phyloP scores from a whole-genome alignment of 2,329 filamentous ascomycete genomes.

The Annulohypoxylon truncatum region DNA sequence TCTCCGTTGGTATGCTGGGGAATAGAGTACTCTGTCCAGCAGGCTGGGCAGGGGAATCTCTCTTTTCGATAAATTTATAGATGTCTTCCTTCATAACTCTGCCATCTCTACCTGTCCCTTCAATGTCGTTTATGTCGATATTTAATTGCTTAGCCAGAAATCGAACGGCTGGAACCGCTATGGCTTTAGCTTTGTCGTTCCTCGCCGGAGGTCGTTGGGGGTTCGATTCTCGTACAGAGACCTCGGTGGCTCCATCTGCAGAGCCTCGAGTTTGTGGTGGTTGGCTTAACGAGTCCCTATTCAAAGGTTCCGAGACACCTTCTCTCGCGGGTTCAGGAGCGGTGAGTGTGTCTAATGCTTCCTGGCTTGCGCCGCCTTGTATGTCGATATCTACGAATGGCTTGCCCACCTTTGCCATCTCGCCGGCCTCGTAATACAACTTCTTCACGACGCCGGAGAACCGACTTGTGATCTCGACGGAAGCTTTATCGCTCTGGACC shows the following conservation, averaged over 20 bases:
- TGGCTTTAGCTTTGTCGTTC: constrained; percentile 74
- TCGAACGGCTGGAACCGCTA: constrained; percentile 93
- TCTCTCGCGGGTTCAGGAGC: constrained; percentile 49
- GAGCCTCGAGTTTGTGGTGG: constrained; percentile 33
- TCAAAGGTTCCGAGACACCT: constrained; percentile 43
- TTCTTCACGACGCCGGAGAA: constrained; percentile 97
- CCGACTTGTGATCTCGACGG: constrained; percentile 90
- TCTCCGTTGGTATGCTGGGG: constrained; percentile 49
- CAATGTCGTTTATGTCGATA: constrained; percentile 80
- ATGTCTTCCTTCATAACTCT: constrained; percentile 95
- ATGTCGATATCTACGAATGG: constrained; percentile 96
- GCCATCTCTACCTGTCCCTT: constrained; percentile 90
- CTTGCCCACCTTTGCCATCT: constrained; percentile 96
- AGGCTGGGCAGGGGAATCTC: constrained; percentile 48
- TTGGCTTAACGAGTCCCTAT: constrained; percentile 40
- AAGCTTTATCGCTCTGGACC: constrained; percentile 97
- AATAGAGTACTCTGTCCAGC: constrained; percentile 47
- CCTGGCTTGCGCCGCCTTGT: constrained; percentile 76
- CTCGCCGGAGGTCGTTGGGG: constrained; percentile 45
- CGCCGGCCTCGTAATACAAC: constrained; percentile 92
- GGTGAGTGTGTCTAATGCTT: constrained; percentile 62
- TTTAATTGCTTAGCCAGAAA: constrained; percentile 85
- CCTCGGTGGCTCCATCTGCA: constrained; percentile 8
- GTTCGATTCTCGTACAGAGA: constrained; percentile 21
- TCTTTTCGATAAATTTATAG: constrained; percentile 72